Evolutionary conservation across 352 stramenopile genomes (phyloP).

Genomic region (Pythium phragmitis): DNA sequence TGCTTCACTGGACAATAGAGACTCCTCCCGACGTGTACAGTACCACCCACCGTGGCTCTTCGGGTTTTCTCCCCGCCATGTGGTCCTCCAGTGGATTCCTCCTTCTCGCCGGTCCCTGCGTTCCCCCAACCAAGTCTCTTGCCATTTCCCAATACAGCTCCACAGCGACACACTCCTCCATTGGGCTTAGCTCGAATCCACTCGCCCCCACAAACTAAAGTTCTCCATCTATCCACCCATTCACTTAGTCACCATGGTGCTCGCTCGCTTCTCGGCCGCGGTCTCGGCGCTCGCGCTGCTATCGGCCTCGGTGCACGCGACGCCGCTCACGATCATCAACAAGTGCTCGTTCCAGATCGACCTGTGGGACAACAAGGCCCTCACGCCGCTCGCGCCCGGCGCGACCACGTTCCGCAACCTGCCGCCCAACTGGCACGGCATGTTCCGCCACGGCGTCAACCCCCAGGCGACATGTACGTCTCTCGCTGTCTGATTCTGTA

Average conservation of each 20-base stretch:
- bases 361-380: slow-evolving; percentile 45
- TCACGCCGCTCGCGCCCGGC: slow-evolving; percentile 36
- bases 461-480: slow-evolving; percentile 45
- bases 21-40: too few species aligned
- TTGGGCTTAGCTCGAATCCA: neutral
- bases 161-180: too few species aligned
- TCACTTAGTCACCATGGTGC: slow-evolving; percentile 8
- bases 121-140: too few species aligned
- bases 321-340: slow-evolving; percentile 48
- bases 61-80: too few species aligned
- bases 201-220: too few species aligned
- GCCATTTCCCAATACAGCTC: too few species aligned
- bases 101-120: too few species aligned
- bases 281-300: slow-evolving; percentile 27
- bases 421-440: slow-evolving; percentile 16
- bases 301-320: slow-evolving; percentile 26
- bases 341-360: slow-evolving; percentile 41
- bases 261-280: slow-evolving; percentile 4
- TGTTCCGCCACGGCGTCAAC: slow-evolving; percentile 47
- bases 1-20: too few species aligned
- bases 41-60: too few species aligned
- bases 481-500: neutral
- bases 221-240: neutral
- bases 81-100: too few species aligned
- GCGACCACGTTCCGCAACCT: slow-evolving; percentile 33